Conservation (phyloP, 768 basidiomycete species). For the Infundibulicybe gibba region DNA sequence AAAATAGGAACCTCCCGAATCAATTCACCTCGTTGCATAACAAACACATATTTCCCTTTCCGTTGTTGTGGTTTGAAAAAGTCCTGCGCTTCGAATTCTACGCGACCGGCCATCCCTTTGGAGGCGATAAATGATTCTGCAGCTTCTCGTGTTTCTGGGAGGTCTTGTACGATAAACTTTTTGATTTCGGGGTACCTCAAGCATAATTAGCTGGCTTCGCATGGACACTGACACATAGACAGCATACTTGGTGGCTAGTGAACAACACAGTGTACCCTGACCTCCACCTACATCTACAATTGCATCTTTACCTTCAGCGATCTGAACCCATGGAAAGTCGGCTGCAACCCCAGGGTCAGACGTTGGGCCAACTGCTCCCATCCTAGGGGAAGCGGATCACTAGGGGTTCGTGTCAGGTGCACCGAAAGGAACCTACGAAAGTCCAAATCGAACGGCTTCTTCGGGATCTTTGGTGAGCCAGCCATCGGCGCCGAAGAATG, state of each 20-base stretch:
- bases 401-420: not conserved
- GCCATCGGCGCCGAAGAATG: slow-evolving; percentile 30
- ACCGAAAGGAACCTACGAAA: slow-evolving; percentile 18
- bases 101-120: slow-evolving; percentile 23
- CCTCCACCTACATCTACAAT: slow-evolving; percentile 39
- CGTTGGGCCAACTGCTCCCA: slow-evolving; percentile 33
- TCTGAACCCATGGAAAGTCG: slow-evolving; percentile 34
- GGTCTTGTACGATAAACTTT: slow-evolving; percentile 32
- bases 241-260: slow-evolving; percentile 29
- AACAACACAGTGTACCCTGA: slow-evolving; percentile 33
- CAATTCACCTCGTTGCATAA: slow-evolving; percentile 30
- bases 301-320: slow-evolving; percentile 29
- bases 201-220: not conserved
- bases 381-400: slow-evolving; percentile 12
- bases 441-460: slow-evolving; percentile 30
- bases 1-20: not conserved
- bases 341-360: slow-evolving; percentile 33
- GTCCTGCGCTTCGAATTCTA: slow-evolving; percentile 34
- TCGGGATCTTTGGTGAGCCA: slow-evolving; percentile 34
- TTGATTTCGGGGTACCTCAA: slow-evolving; percentile 32
- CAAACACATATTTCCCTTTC: slow-evolving; percentile 33
- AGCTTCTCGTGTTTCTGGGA: slow-evolving; percentile 28
- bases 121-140: slow-evolving; percentile 30
- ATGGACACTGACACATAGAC: too few species aligned
- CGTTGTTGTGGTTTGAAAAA: slow-evolving; percentile 38